Percentiles rank a stretch among this genome's conserved stretches.
phyloP scores from a whole-genome alignment of 371 early-diverging fungal genomes.

The Mitosporidium daphniae region DNA sequence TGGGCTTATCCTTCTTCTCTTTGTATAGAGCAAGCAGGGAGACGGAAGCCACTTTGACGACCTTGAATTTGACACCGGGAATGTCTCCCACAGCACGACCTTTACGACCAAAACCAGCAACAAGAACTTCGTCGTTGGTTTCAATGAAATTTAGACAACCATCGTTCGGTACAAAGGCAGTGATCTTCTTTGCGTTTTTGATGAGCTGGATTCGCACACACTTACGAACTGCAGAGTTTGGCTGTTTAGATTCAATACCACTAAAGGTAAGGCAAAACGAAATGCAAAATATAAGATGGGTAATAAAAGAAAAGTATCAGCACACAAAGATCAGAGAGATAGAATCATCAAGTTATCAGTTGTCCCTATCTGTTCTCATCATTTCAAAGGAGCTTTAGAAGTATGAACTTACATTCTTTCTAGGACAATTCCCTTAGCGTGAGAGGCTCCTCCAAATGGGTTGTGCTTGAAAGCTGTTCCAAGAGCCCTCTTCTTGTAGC shows the following conservation, averaged over 20 bases:
- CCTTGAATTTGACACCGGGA: slow-evolving; percentile 99
- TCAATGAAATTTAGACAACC: slow-evolving; percentile 95
- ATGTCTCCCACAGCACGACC: slow-evolving; percentile 92
- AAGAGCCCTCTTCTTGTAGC: slow-evolving; percentile 83
- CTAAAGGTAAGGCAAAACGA: no score
- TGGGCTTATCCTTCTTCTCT: slow-evolving; percentile 99
- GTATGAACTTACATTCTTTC: slow-evolving; percentile 95
- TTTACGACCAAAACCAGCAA: slow-evolving; percentile 15
- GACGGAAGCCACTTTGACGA: slow-evolving; percentile 98
- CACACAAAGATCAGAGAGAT: no score
- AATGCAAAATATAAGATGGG: no score
- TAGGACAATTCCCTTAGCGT: slow-evolving; percentile 98
- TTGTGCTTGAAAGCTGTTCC: slow-evolving; percentile 86
- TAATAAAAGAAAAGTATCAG: no score
- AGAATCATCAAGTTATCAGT: slow-evolving; percentile 4
- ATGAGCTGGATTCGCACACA: slow-evolving; percentile 98
- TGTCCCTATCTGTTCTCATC: slow-evolving; percentile 4
- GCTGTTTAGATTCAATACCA: slow-evolving; percentile 99
- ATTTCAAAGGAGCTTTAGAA: no score
- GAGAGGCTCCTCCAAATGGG: slow-evolving; percentile 92
- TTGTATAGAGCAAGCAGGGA: slow-evolving; percentile 90
- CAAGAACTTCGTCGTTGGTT: slow-evolving; percentile 26
- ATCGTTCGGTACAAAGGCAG: slow-evolving; percentile 99
- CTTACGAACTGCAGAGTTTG: slow-evolving; percentile 99
- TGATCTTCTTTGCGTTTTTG: slow-evolving; percentile 99